Evolutionary conservation across 371 early-diverging fungal genomes (phyloP), one percentile per base, ranked within the genome.

Genomic region (Thermomucor indicae-seudaticae): DNA sequence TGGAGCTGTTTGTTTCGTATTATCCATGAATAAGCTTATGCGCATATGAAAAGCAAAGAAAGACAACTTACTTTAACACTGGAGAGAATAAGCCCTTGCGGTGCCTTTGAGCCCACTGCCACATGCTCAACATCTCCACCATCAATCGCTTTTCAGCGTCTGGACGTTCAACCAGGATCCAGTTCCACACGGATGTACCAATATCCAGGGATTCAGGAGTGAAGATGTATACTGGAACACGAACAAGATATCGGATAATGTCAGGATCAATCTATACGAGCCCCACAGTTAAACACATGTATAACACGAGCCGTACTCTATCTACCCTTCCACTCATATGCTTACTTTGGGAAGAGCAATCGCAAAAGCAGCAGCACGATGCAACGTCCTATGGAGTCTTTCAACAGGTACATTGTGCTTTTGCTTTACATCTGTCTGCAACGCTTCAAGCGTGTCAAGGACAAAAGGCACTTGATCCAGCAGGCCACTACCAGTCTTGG

Each of bases 161-260:
- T 1, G 91, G 80, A 25, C 87, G 76, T 47, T 90, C 84, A 3
- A 86, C 79, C 25, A 93, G 79, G 37, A 97, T 68, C 88, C 89
- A 90, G 31, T 81, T 88, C 96, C 96, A 97, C 4, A 91, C 86
- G 11, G 83, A 75, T 0, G 85, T 79, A 20, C 89, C 89, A 12
- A 89, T 79, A 45, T 89, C 89, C 65, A 97, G 65, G 7, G 88
- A 78, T 31, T 84, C 79, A 2, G 86, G 79, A 10, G 86, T 83
- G 53, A 95, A 96, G 40, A 86, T 53, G n/a, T 85, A 75, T 16
- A 93, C 77, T 2, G 96, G 95, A 39, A 91, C 88, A 80, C 89
- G 90, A 34, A 92, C 91, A 20, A 95, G 52, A 51, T 90, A 75
- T 30, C 81, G 79, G 29, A 94, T 67, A 2, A 95, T 62, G 41